Conservation (phyloP, 1,284 basidiomycete species). For the Malassezia psittaci region DNA sequence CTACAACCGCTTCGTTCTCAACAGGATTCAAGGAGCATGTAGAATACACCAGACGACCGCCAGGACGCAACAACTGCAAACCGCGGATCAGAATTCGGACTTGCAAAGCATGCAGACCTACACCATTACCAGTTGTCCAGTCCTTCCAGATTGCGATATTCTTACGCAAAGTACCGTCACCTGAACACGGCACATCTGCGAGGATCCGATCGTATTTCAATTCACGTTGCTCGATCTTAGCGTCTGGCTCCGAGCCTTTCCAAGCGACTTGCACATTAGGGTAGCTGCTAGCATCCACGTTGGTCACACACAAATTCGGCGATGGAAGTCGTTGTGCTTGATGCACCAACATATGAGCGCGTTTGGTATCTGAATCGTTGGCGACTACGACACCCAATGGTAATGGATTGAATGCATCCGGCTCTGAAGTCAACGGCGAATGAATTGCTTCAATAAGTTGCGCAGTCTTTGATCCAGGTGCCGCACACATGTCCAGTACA, state of each 20-base stretch:
- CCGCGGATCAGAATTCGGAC: constrained; percentile 81
- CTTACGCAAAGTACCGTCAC: constrained; percentile 91
- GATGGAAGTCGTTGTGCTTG: constrained; percentile 89
- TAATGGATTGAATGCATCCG: constrained; percentile 38
- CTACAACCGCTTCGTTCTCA: constrained; percentile 94
- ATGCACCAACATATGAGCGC: constrained; percentile 93
- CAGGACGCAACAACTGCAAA: constrained; percentile 75
- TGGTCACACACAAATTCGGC: constrained; percentile 86
- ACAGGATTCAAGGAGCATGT: constrained; percentile 95
- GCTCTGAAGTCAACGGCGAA: constrained; percentile 35
- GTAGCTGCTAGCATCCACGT: constrained; percentile 83
- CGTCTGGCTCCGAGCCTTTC: constrained; percentile 20
- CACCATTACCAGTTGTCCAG: constrained; percentile 80
- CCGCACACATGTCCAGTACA: constrained; percentile 91
- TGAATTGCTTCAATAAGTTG: constrained; percentile 84
- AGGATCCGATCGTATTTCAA: constrained; percentile 85
- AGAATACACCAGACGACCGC: constrained; percentile 89
- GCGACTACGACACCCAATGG: constrained; percentile 65
- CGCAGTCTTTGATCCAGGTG: constrained; percentile 93
- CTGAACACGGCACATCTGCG: constrained; percentile 94
- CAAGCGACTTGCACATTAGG: constrained; percentile 49
- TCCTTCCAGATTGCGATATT: constrained; percentile 90
- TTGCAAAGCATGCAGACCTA: constrained; percentile 85
- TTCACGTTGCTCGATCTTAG: constrained; percentile 44
- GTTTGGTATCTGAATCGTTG: constrained; percentile 84